Percentiles rank a stretch among this genome's conserved stretches.
Evolutionary conservation across 805 yeast species (phyloP).

Genomic region (Suhomyces canberraensis): DNA sequence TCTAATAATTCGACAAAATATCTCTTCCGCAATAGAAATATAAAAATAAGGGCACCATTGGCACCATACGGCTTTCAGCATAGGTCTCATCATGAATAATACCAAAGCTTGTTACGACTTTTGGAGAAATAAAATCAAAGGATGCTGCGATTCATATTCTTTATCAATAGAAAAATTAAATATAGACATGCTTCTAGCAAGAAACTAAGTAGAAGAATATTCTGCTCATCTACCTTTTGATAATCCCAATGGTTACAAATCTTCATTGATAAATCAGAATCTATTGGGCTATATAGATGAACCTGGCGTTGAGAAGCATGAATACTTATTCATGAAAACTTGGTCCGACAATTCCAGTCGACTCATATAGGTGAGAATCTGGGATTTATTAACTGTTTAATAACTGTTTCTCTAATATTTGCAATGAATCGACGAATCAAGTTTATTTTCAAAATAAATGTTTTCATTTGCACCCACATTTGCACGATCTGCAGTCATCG

Average conservation of each 20-base stretch:
- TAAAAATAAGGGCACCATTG: too few relatives aligned
- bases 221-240: slow-evolving; percentile 61
- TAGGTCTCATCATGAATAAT: too few relatives aligned
- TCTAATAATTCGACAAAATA: too few relatives aligned
- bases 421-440: too few relatives aligned
- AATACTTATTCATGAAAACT: slow-evolving; percentile 84
- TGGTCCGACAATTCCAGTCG: slow-evolving; percentile 54
- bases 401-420: too few relatives aligned
- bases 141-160: slow-evolving; percentile 33
- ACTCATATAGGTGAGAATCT: slow-evolving; percentile 76
- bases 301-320: slow-evolving; percentile 60
- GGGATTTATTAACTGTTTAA: too few relatives aligned
- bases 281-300: slow-evolving; percentile 35
- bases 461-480: too few relatives aligned
- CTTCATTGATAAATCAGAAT: slow-evolving; percentile 46
- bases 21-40: too few relatives aligned
- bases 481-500: too few relatives aligned
- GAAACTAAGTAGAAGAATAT: slow-evolving; percentile 61
- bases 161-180: slow-evolving; percentile 21
- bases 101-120: slow-evolving; percentile 25
- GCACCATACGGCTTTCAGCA: too few relatives aligned
- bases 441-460: too few relatives aligned
- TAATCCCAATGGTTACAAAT: slow-evolving; percentile 56
- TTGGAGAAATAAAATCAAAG: slow-evolving; percentile 32
- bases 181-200: slow-evolving; percentile 48